Base-by-base conservation (phyloP, 495 filamentous ascomycete genomes). In the Pseudotulostoma volvatum region DNA sequence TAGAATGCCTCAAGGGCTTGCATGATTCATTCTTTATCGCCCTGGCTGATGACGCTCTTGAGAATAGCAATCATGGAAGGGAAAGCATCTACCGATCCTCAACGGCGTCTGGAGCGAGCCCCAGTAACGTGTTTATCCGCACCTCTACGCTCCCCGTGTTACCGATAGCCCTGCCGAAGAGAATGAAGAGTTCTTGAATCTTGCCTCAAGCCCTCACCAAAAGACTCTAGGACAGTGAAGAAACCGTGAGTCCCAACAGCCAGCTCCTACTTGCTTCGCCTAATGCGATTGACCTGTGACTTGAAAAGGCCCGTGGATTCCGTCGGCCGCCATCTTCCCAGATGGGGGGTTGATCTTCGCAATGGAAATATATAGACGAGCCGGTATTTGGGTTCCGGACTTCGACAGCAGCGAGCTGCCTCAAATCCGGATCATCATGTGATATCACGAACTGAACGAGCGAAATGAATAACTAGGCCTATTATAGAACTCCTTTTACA, bases 1-100 rank as follows among this genome's bases (percentile, higher is more conserved):
- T 97, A 90, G 71, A 97, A 94, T 37, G 95, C 87, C 56, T 97
- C 90, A 50, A 97, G 96, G 4, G 79, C 79, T 50, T 88, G 80
- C 59, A 84, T 81, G 36, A 79, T 72, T 43, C 77, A 78, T 46
- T 92, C 87, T 43, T 94, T 87, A 50, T 96, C 78, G 7, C 73
- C 69, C 19, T 70, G 66, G 45, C 80, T 70, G 38, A 96, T 76
- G 16, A 81, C 72, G 34, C 76, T 67, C 66, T 94, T 88, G 35
- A 97, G 71, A 7, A 95, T 81, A 16, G 71, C 70, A 25, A 96
- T 86, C 86, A 96, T 93, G 44, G 74, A 51, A 7, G 90, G 92
- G 33, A 96, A 65, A 31, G 84, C 68, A 19, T 72, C 66, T 59
- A 85, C 80, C 53, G 95, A 77, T 18, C 71, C 58, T 42, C 70